Conservation (phyloP, 257 asterid genomes). For the Fraxinus pennsylvanica region DNA sequence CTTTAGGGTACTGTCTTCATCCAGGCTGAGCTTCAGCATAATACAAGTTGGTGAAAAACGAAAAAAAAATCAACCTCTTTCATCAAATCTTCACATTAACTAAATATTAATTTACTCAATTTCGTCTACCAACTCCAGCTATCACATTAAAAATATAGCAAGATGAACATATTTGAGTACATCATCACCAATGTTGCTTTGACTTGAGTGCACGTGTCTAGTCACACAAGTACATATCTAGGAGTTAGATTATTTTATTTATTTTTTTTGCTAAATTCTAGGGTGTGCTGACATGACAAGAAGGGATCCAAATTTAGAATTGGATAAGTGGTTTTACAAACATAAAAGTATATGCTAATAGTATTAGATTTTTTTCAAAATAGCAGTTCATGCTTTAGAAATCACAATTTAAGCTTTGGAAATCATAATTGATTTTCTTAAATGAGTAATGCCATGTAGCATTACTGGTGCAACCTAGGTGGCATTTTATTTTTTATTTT, state of each 20-base stretch:
- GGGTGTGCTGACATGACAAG: neutral
- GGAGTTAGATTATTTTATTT: too few relatives aligned
- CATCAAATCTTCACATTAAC: neutral
- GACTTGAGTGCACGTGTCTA: neutral
- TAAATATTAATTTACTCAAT: neutral
- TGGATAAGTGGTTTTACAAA: neutral
- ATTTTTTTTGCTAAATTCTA: neutral
- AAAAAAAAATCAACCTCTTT: neutral
- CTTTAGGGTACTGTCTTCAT: conserved; percentile 34
- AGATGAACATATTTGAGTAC: neutral
- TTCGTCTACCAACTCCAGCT: neutral
- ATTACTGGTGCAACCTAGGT: neutral
- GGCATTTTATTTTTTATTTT: neutral
- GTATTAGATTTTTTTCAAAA: too few relatives aligned
- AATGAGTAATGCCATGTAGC: neutral
- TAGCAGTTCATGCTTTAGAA: neutral
- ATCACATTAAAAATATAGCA: neutral
- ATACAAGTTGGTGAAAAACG: neutral
- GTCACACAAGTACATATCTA: neutral
- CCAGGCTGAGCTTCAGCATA: conserved; percentile 11
- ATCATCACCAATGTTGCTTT: neutral
- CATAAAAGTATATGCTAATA: neutral
- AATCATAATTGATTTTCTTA: neutral
- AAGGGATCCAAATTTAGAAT: neutral
- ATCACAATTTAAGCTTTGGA: neutral